A percentile compares a stretch with the other conserved stretches of the same genome.
These are phyloP conservation scores for Entophlyctis helioformis DNA, from an alignment of 192 early-diverging fungal genomes.

Conservation along the genomic window DNA sequence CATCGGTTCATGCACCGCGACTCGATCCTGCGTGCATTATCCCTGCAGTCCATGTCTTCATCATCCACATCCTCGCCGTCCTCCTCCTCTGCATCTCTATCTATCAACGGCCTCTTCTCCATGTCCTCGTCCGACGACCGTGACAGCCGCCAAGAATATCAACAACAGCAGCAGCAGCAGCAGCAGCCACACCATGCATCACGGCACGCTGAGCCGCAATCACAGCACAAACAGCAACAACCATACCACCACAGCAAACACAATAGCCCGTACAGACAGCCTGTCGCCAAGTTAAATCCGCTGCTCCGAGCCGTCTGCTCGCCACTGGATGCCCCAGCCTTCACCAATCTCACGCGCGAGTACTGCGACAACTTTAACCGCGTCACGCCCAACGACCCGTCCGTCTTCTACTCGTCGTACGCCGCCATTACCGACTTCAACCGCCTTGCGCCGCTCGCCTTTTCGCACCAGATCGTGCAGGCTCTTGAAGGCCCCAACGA, in stretches of 20 bases:
- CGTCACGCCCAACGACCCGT: slow-evolving; percentile 64
- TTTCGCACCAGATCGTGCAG: slow-evolving; percentile 68
- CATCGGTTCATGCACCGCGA: too few species aligned
- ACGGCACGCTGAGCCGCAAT: too few species aligned
- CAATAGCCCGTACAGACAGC: background rate
- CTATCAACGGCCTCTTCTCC: too few species aligned
- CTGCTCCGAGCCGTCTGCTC: slow-evolving; percentile 43
- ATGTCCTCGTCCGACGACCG: too few species aligned
- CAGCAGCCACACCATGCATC: too few species aligned
- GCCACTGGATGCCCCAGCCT: slow-evolving; percentile 76
- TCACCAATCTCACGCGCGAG: slow-evolving; percentile 78
- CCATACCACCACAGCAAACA: background rate
- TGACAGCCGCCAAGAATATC: too few species aligned
- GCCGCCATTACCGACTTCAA: slow-evolving; percentile 45
- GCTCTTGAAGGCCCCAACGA: slow-evolving; percentile 81
- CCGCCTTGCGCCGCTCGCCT: slow-evolving; percentile 57
- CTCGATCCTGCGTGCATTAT: too few species aligned
- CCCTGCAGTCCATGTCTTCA: too few species aligned
- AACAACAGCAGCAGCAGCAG: too few species aligned
- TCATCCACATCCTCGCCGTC: too few species aligned
- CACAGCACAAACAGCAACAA: too few species aligned
- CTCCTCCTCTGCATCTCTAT: too few species aligned
- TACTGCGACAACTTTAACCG: slow-evolving; percentile 83
- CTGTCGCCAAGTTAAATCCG: background rate
- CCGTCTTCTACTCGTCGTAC: slow-evolving; percentile 67